phyloP scores from a whole-genome alignment of 352 stramenopile species.

The Pythium scleroteichum region DNA sequence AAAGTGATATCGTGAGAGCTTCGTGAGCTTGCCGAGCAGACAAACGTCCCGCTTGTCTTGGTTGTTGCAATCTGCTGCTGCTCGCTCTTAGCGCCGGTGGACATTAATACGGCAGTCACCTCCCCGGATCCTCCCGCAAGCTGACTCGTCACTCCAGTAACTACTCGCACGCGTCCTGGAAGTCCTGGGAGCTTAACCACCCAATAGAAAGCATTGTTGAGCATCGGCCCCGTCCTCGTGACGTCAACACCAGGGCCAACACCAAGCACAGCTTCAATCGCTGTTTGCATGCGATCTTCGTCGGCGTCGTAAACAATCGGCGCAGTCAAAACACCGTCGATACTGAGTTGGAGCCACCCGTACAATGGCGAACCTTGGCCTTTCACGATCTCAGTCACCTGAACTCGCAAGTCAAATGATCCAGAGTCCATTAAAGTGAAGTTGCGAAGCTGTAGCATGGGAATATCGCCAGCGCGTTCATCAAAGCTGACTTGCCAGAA shows the following conservation, averaged over 20 bases:
- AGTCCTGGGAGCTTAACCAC: slow-evolving; percentile 37
- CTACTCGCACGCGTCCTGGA: slow-evolving; percentile 30
- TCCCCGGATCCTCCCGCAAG: slow-evolving; percentile 35
- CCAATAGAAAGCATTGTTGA: slow-evolving; percentile 56
- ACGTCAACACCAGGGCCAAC: slow-evolving; percentile 22
- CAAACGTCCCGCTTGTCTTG: slow-evolving; percentile 43
- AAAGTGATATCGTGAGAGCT: slow-evolving; percentile 31
- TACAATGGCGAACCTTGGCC: slow-evolving; percentile 40
- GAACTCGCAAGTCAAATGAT: slow-evolving; percentile 41
- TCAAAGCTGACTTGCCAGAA: slow-evolving; percentile 67
- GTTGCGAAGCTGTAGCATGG: slow-evolving; percentile 42
- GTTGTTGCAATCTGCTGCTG: slow-evolving; percentile 40
- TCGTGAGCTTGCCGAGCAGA: slow-evolving; percentile 20
- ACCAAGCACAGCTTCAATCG: slow-evolving; percentile 23
- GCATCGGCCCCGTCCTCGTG: slow-evolving; percentile 32
- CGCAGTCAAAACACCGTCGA: slow-evolving; percentile 33
- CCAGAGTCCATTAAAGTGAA: slow-evolving; percentile 49
- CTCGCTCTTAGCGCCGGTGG: slow-evolving; percentile 40
- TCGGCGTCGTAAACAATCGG: slow-evolving; percentile 43
- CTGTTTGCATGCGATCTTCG: slow-evolving; percentile 25
- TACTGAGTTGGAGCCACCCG: slow-evolving; percentile 44
- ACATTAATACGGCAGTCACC: slow-evolving; percentile 21
- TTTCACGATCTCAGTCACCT: slow-evolving; percentile 45
- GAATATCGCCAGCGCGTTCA: slow-evolving; percentile 50
- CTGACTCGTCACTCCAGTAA: slow-evolving; percentile 18